Conservation (phyloP, 129 eudicot genomes). For the Helianthus tuberosus region DNA sequence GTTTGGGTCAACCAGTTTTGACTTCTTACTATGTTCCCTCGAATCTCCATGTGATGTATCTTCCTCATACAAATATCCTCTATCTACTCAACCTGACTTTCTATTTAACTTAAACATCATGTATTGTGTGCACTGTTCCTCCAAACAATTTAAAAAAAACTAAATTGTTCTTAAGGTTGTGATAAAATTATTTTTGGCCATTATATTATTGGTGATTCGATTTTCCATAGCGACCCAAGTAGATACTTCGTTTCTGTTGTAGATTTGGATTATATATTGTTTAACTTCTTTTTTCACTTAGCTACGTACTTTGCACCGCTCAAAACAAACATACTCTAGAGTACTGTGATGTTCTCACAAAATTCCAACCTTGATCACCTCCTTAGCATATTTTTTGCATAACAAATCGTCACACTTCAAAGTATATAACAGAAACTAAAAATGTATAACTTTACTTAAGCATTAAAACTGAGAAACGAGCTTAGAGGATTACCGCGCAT, state of each 20-base stretch:
- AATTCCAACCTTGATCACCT: neutral
- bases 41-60: neutral
- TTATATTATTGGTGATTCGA: neutral
- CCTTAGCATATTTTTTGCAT: constrained; percentile 10
- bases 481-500: constrained; percentile 54
- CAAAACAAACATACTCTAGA: neutral
- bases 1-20: neutral
- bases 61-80: neutral
- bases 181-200: neutral
- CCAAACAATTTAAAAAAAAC: neutral
- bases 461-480: neutral
- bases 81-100: neutral
- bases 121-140: neutral
- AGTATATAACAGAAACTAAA: constrained; percentile 1
- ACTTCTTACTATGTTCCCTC: neutral
- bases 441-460: constrained; percentile 1
- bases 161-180: neutral
- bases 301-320: neutral
- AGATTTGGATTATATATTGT: neutral
- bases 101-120: neutral
- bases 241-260: neutral
- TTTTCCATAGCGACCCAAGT: neutral
- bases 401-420: constrained; percentile 3
- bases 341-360: neutral
- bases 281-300: constrained; percentile 10